Conservation (phyloP, 495 filamentous ascomycete genomes). For the Tuber calosporum region DNA sequence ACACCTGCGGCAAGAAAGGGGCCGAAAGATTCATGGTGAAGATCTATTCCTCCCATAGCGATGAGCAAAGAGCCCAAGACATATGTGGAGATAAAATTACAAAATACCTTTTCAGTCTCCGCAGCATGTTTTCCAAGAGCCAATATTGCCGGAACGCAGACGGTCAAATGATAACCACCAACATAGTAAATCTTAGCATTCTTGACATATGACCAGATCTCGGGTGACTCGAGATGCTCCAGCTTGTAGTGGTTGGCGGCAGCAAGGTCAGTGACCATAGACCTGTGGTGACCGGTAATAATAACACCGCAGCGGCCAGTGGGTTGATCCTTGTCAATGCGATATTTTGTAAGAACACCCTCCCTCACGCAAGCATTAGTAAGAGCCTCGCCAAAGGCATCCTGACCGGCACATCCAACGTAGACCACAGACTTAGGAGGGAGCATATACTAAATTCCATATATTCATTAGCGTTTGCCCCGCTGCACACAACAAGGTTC, state of each 20-base stretch:
- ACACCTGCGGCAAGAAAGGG: slow-evolving; percentile 94
- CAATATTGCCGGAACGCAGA: slow-evolving; percentile 81
- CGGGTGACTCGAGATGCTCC: slow-evolving; percentile 81
- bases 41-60: slow-evolving; percentile 43
- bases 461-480: not conserved
- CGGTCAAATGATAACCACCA: slow-evolving; percentile 82
- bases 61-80: slow-evolving; percentile 5
- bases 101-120: slow-evolving; percentile 65
- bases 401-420: slow-evolving; percentile 84
- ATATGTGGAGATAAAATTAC: not conserved
- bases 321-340: slow-evolving; percentile 67
- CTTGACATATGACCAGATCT: slow-evolving; percentile 86
- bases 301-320: slow-evolving; percentile 94
- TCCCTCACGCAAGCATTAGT: slow-evolving; percentile 65
- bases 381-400: slow-evolving; percentile 83
- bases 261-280: slow-evolving; percentile 89
- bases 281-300: slow-evolving; percentile 89
- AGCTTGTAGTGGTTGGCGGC: slow-evolving; percentile 95
- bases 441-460: slow-evolving; percentile 66
- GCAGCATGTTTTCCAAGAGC: slow-evolving; percentile 86
- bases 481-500: not conserved
- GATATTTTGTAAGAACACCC: slow-evolving; percentile 89
- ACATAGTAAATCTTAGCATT: slow-evolving; percentile 82
- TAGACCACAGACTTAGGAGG: slow-evolving; percentile 79
- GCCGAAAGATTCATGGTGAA: slow-evolving; percentile 87